Evolutionary conservation across 1,284 basidiomycete species (phyloP), one percentile per base, ranked within the genome.

Genomic region (Cutaneotrichosporon cavernicola): DNA sequence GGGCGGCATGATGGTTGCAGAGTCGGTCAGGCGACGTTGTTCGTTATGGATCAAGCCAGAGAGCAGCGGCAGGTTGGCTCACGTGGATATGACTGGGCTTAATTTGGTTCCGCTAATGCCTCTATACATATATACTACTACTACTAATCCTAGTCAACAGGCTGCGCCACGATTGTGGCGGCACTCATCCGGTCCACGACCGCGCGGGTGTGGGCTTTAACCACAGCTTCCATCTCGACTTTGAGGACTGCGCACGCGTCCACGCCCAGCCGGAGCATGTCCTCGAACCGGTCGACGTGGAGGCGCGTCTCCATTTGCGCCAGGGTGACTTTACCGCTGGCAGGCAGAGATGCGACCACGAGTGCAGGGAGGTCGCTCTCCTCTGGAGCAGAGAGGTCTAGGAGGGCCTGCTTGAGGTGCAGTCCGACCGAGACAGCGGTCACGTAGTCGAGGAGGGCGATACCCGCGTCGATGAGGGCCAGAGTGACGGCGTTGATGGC

Each of bases 401-500:
- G 85, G 60, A 97, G 83, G 2, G 91, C 87, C 26, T 87, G 88
- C 1, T 88, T 88, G 66, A 80, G 75, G 66, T 80, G 78, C 59
- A 92, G 87, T 49, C 91, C 92, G 58, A 90, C 87, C 1, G 90
- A 87, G 65, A 95, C 84, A 16, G 92, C 89, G 69, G 90, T 90
- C 58, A 97, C 89, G 78, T 97, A 94, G 82, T 98, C 95, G 64
- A 87, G 82, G 72, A 98, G 84, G 0, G 95, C 89, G 30, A 99
- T 90, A 3, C 97, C 97, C 2, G 95, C 64, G 65, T 87, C 89
- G 70, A 92, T 86, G 47, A 99, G 86, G 0, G 96, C 93, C 51
- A 99, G 86, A 5, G 94, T 96, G 1, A 93, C 92, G 26, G 90
- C 94, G 79, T 99, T 99, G 75, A 99, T 91, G 68, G 92, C 90